Evolutionary conservation across 495 filamentous ascomycete species (phyloP).

Genomic region (Hyaloscypha variabilis): DNA sequence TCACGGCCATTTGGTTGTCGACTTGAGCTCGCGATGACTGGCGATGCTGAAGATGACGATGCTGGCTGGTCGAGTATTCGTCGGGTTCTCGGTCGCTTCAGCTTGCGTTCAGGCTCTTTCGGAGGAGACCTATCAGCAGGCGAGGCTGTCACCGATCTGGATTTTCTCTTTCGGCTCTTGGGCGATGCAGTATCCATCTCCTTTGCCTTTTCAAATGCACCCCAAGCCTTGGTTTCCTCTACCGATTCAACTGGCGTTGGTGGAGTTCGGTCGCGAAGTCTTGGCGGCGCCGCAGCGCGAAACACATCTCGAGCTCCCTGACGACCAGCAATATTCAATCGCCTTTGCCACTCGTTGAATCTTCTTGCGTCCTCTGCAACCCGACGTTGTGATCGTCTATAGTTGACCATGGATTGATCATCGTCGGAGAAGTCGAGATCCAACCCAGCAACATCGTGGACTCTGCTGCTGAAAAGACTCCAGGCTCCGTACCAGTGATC

Average conservation of each 20-base stretch:
- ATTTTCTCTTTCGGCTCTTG: constrained; percentile 71
- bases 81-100: constrained; percentile 82
- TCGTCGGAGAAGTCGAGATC: constrained; percentile 92
- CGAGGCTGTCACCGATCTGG: constrained; percentile 68
- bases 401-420: constrained; percentile 58
- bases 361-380: constrained; percentile 67
- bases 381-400: constrained; percentile 57
- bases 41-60: constrained; percentile 43
- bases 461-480: constrained; percentile 50
- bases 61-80: constrained; percentile 54
- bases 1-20: constrained; percentile 25
- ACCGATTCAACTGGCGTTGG: constrained; percentile 66
- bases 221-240: constrained; percentile 86
- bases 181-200: constrained; percentile 59
- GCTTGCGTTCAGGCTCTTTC: constrained; percentile 68
- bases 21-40: constrained; percentile 40
- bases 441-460: constrained; percentile 63
- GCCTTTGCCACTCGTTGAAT: constrained; percentile 74
- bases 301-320: constrained; percentile 72
- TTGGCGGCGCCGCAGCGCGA: constrained; percentile 45
- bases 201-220: constrained; percentile 81
- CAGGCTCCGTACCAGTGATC: constrained; percentile 59
- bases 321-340: constrained; percentile 75
- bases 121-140: constrained; percentile 58
- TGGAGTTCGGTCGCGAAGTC: constrained; percentile 35